Conservation (phyloP, 2,329 filamentous ascomycete species). For the Tolypocladium tropicale region DNA sequence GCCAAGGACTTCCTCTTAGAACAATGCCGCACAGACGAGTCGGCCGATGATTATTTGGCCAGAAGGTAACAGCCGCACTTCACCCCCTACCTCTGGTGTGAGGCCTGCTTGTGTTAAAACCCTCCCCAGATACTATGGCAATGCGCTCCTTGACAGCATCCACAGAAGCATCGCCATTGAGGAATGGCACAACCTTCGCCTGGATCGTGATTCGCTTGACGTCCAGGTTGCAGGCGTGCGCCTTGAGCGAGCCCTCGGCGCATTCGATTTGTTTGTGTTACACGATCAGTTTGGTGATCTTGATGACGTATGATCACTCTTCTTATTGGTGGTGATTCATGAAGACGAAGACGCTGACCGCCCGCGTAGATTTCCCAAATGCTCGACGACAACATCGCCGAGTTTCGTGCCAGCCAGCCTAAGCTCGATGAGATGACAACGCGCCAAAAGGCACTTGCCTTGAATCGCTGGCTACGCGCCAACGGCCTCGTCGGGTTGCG, state of each 20-base stretch:
- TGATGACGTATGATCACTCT: constrained; percentile 45
- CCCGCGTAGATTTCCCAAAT: constrained; percentile 44
- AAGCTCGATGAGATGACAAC: constrained; percentile 46
- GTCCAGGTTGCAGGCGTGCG: constrained; percentile 27
- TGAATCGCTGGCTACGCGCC: constrained; percentile 60
- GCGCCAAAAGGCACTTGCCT: constrained; percentile 54
- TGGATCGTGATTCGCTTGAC: constrained; percentile 8
- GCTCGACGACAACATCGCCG: constrained; percentile 52
- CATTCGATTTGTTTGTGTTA: constrained; percentile 84
- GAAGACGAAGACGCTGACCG: not conserved
- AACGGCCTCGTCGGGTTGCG: constrained; percentile 61
- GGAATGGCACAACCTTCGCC: constrained; percentile 51
- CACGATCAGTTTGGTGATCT: constrained; percentile 64
- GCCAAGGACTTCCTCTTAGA: constrained; percentile 73
- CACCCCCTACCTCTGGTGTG: not conserved
- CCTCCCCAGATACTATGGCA: constrained; percentile 61
- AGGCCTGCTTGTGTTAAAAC: constrained; percentile 1
- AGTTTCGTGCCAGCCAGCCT: constrained; percentile 43
- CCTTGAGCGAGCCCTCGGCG: constrained; percentile 66
- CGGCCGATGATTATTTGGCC: constrained; percentile 64
- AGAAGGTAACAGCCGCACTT: constrained; percentile 38
- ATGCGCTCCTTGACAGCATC: constrained; percentile 64
- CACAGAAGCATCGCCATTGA: constrained; percentile 71
- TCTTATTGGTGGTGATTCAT: not conserved
- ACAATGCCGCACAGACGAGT: constrained; percentile 50